A percentile compares a stretch with the other conserved stretches of the same genome.
These are phyloP conservation scores for Sechiopsis laciniata DNA, from an alignment of 306 rosid genomes.

Conservation along the genomic window DNA sequence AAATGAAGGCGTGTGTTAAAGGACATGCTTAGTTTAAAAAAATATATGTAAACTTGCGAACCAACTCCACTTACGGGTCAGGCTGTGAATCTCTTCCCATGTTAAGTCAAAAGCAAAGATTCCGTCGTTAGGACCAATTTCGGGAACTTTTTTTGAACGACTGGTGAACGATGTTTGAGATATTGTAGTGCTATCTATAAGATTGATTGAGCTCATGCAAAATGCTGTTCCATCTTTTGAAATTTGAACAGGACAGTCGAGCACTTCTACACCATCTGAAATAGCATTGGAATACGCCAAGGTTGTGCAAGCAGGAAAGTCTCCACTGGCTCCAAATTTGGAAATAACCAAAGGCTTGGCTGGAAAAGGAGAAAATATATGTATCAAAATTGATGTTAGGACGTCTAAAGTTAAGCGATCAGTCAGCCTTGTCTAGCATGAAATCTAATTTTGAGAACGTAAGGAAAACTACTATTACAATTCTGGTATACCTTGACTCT, in stretches of 20 bases:
- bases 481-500: slow-evolving; percentile 40
- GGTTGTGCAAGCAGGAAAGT: slow-evolving; percentile 65
- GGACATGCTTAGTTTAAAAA: not conserved
- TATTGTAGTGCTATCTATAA: slow-evolving; percentile 55
- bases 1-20: not conserved
- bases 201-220: slow-evolving; percentile 69
- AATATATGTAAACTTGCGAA: slow-evolving; percentile 16
- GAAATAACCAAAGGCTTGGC: slow-evolving; percentile 64
- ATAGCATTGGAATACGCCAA: slow-evolving; percentile 57
- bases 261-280: slow-evolving; percentile 63
- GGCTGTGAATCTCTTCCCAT: slow-evolving; percentile 51
- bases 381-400: slow-evolving; percentile 20
- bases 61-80: slow-evolving; percentile 54
- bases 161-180: slow-evolving; percentile 40
- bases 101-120: slow-evolving; percentile 62
- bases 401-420: too few species aligned
- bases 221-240: slow-evolving; percentile 69
- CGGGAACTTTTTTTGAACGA: slow-evolving; percentile 36
- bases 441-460: slow-evolving; percentile 5
- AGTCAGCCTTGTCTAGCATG: slow-evolving; percentile 14
- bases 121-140: slow-evolving; percentile 48
- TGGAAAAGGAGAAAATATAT: slow-evolving; percentile 32
- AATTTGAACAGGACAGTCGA: slow-evolving; percentile 86
- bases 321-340: slow-evolving; percentile 87
- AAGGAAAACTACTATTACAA: slow-evolving; percentile 6